Evolutionary conservation across 805 yeast genomes (phyloP), one percentile per base, ranked within the genome.

Genomic region (Yarrowia divulgata): DNA sequence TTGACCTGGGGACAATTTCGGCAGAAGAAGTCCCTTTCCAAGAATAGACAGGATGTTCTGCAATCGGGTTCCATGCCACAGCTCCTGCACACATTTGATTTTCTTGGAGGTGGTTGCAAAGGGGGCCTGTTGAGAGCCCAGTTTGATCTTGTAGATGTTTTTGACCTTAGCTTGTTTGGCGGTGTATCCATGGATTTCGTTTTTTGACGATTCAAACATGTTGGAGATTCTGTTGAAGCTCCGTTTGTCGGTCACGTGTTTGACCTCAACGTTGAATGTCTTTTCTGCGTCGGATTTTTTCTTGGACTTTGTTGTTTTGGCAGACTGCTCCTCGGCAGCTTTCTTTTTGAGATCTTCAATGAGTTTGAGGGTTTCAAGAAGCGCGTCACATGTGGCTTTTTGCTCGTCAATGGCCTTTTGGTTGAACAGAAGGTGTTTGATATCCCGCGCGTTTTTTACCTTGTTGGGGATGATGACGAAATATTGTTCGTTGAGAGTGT

Each of bases 381-480:
- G 46, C n/a, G 68, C 68, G n/a, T 63, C 68, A 32, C 68, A 63
- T 40, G 57, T 63, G 18, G 46, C 57, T 16, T 48, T 63, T 32
- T 63, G 68, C 7, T 48, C 57, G 29, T 63, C 68, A 8, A 63
- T 48, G 8, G 68, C 68, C 1, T 16, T 19, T 37, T 48, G 55
- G 18, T 52, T 37, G 57, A 63, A 63, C 4, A 63, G 37, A n/a
- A 63, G 39, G 16, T 63, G 68, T 2, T n/a, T 1, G 12, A 48
- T 63, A 12, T 63, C 68, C 3, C 68, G 46, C 2, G 68, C 68
- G 10, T 63, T 63, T 13, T 63, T 63, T 40, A 63, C 68, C 57
- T 49, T 63, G 68, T 48, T 63, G 29, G 68, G 68, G 35, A 63
- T 63, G 70, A 86, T 85, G 37, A 88, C 73, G 78, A 86, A 87